A percentile compares a stretch with the other conserved stretches of the same genome.
phyloP scores from a whole-genome alignment of 2,329 filamentous ascomycete genomes.

The Aureobasidium melanogenum region DNA sequence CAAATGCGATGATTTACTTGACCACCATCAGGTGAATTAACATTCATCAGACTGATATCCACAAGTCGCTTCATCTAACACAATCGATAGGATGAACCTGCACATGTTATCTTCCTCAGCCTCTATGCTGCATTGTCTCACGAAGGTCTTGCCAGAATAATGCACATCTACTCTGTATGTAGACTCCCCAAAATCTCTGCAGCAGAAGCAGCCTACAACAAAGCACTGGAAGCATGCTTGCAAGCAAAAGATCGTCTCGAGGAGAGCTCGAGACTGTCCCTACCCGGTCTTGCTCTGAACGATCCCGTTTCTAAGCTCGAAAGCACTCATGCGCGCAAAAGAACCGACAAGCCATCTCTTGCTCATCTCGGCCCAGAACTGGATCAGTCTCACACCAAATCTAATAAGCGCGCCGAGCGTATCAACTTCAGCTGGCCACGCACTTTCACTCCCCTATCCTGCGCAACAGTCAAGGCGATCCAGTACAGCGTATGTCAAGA shows the following conservation, averaged over 20 bases:
- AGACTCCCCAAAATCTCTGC: constrained; percentile 34
- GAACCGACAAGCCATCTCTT: background rate
- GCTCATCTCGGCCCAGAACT: background rate
- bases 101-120: constrained; percentile 22
- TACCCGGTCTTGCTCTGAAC: background rate
- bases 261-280: background rate
- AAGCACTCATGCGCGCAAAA: background rate
- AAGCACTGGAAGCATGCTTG: constrained; percentile 21
- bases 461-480: background rate
- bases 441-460: background rate
- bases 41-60: background rate
- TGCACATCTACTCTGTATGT: constrained; percentile 37
- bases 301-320: background rate
- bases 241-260: background rate
- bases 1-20: constrained; percentile 21
- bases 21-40: background rate
- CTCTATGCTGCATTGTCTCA: constrained; percentile 40
- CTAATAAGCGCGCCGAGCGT: background rate
- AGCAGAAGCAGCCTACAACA: constrained; percentile 32
- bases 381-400: background rate
- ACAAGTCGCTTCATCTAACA: constrained; percentile 17
- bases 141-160: constrained; percentile 37
- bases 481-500: background rate
- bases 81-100: constrained; percentile 28
- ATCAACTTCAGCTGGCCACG: constrained; percentile 6